phyloP scores from a whole-genome alignment of 2,329 filamentous ascomycete species.

The Scortechinia acanthostroma region DNA sequence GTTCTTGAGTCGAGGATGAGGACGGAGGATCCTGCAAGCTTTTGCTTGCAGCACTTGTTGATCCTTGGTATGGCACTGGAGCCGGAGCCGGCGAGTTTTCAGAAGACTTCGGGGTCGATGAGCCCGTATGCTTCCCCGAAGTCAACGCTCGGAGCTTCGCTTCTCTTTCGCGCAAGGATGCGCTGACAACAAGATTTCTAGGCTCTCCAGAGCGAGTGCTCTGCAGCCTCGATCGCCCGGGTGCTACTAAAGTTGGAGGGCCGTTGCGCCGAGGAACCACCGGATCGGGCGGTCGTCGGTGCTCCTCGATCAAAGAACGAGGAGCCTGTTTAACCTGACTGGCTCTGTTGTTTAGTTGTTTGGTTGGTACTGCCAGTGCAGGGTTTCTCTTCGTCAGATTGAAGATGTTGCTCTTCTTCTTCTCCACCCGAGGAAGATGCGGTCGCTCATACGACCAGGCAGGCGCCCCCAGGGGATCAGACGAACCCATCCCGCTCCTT shows the following conservation, averaged over 20 bases:
- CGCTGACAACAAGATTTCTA: conserved; percentile 4
- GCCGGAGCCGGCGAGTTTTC: neutral
- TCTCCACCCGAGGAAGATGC: neutral
- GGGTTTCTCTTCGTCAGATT: neutral
- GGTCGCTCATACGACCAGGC: neutral
- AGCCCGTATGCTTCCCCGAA: conserved; percentile 10
- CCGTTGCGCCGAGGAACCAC: neutral
- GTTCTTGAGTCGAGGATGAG: no score
- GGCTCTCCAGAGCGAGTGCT: neutral
- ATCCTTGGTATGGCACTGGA: no score
- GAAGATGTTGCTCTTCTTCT: neutral
- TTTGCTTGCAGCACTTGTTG: no score
- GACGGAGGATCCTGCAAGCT: no score
- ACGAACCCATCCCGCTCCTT: neutral
- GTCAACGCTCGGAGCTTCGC: conserved; percentile 18
- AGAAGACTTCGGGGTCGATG: conserved; percentile 4
- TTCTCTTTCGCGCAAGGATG: conserved; percentile 13
- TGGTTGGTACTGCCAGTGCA: neutral
- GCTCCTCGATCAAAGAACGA: conserved; percentile 27
- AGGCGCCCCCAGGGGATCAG: neutral
- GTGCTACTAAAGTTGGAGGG: neutral
- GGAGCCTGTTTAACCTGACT: conserved; percentile 22
- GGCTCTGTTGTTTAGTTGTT: neutral
- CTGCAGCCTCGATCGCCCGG: neutral
- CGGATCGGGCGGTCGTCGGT: conserved; percentile 17